Percentiles rank a stretch among this genome's conserved stretches.
Conservation (phyloP, 345 rosid genomes). For the Brassica nigra region DNA sequence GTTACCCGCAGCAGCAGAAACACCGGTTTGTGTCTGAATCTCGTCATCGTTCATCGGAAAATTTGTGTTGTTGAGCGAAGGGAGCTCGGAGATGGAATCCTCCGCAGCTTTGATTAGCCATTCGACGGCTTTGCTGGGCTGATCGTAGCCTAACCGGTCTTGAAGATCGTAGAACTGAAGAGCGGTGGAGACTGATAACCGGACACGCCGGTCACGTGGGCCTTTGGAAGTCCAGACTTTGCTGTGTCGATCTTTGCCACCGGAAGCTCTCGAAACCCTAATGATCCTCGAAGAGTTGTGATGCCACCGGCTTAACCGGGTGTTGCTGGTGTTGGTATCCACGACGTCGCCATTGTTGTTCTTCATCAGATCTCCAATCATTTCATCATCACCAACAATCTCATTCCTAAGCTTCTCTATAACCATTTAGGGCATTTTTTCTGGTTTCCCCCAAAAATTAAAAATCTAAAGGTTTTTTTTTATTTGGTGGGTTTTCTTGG, state of each 20-base stretch:
- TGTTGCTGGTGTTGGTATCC: conserved; percentile 23
- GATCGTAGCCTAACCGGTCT: conserved; percentile 92
- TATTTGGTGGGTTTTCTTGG: neutral
- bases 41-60: conserved; percentile 72
- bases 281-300: conserved; percentile 77
- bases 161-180: conserved; percentile 93
- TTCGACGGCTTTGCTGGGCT: conserved; percentile 96
- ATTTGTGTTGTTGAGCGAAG: conserved; percentile 58
- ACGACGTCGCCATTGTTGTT: conserved; percentile 41
- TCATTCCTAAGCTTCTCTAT: conserved; percentile 57
- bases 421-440: neutral
- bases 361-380: conserved; percentile 53
- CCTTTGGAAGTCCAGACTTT: conserved; percentile 97
- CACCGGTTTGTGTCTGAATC: conserved; percentile 46
- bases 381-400: conserved; percentile 59
- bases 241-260: conserved; percentile 99
- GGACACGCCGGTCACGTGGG: conserved; percentile 80
- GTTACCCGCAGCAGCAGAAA: neutral
- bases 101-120: conserved; percentile 91
- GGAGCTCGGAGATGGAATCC: conserved; percentile 86
- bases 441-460: conserved; percentile 17
- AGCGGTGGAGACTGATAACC: conserved; percentile 88
- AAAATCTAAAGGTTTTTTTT: conserved; percentile 25
- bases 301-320: conserved; percentile 58
- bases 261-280: conserved; percentile 96